A percentile compares a stretch with the other conserved stretches of the same genome.
Conservation (phyloP, 2,329 filamentous ascomycete genomes). For the Dactylellina leptospora region DNA sequence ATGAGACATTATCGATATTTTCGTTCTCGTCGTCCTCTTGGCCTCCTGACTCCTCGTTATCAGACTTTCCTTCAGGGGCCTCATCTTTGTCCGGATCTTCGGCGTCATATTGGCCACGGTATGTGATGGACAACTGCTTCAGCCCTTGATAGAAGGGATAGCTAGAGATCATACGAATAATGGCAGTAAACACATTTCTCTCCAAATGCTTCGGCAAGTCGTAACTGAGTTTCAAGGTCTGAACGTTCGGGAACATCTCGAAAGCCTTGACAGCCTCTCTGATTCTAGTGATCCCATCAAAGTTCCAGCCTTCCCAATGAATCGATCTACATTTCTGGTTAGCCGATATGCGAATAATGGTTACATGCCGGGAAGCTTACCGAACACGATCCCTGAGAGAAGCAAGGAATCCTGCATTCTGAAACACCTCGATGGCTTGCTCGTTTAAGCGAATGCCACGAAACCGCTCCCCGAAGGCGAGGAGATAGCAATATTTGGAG, state of each 20-base stretch:
- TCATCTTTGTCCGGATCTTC: not conserved
- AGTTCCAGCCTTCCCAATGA: too few relatives aligned
- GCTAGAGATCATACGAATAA: not conserved
- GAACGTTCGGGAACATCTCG: not conserved
- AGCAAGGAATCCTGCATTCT: not conserved
- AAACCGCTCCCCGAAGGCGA: not conserved
- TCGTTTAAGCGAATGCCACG: not conserved
- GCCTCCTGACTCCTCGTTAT: too few relatives aligned
- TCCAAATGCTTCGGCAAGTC: not conserved
- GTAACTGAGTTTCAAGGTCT: not conserved
- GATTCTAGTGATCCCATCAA: too few relatives aligned
- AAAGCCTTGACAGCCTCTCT: too few relatives aligned
- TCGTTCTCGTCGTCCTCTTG: too few relatives aligned
- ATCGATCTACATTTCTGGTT: too few relatives aligned
- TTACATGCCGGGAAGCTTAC: not conserved
- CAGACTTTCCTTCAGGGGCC: too few relatives aligned
- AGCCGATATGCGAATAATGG: too few relatives aligned
- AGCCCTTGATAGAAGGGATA: not conserved
- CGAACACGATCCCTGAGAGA: not conserved
- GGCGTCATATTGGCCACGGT: not conserved
- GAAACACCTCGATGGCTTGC: not conserved
- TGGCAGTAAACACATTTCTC: slow-evolving; percentile 10
- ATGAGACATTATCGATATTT: too few relatives aligned
- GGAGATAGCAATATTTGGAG: slow-evolving; percentile 1
- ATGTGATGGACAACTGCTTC: not conserved